Conservation (phyloP, 768 basidiomycete species). For the Tremella fuciformis region DNA sequence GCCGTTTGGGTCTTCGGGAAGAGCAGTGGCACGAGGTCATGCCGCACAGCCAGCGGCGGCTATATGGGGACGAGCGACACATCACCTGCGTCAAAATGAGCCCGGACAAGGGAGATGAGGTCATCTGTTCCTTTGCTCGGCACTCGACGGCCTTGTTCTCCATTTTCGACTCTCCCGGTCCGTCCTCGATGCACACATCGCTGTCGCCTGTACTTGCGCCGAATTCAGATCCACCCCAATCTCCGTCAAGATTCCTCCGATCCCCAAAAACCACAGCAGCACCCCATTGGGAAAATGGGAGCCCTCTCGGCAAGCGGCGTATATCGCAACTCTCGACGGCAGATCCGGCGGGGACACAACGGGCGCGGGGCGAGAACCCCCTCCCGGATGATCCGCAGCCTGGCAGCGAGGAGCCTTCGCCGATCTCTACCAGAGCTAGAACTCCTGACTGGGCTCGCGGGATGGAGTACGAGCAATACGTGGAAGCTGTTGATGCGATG, state of each 20-base stretch:
- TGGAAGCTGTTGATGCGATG: neutral
- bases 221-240: too few species aligned
- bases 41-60: constrained; percentile 14
- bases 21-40: constrained; percentile 34
- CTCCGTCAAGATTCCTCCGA: too few species aligned
- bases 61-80: constrained; percentile 35
- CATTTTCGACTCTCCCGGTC: constrained; percentile 39
- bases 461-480: constrained; percentile 4
- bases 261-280: too few species aligned
- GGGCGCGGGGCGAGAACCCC: too few species aligned
- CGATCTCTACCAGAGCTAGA: neutral
- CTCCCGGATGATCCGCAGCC: too few species aligned
- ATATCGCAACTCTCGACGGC: too few species aligned
- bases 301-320: too few species aligned
- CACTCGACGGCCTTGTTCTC: constrained; percentile 48
- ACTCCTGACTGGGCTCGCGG: constrained; percentile 2
- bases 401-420: too few species aligned
- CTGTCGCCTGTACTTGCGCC: constrained; percentile 1
- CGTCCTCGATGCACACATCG: constrained; percentile 4
- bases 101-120: constrained; percentile 45
- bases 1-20: constrained; percentile 66
- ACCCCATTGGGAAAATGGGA: too few species aligned
- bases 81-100: constrained; percentile 51
- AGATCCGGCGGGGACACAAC: too few species aligned
- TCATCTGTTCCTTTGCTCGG: constrained; percentile 37